Evolutionary conservation across 768 basidiomycete species (phyloP), one percentile per base, ranked within the genome.

Genomic region (Pleurotus djamor): DNA sequence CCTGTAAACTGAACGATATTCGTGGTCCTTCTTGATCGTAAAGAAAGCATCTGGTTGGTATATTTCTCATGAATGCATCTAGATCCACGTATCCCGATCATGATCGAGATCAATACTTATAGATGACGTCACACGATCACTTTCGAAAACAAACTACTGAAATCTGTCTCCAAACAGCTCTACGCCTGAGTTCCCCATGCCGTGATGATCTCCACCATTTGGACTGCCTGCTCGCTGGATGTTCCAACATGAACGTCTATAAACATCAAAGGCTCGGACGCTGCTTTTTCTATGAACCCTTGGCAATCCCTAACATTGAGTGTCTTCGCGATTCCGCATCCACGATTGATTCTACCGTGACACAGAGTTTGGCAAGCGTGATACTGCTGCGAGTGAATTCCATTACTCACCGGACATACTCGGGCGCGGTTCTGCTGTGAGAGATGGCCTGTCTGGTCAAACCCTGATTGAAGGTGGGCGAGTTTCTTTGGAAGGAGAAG

Each of bases 401-500:
- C 21, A 17, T 9, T 44, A 34, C n/a, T 8, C 45, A 58, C 56
- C 56, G 48, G n/a, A n/a, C 43, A 45, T 58, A 58, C 9, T 58
- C 47, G 6, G 4, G 21, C 17, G 38, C 16, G 12, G 38, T 14
- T 12, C 28, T 58, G 16, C 28, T 28, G 4, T 58, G 36, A 1
- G 56, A 34, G 16, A 58, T 45, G 4, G 7, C 21, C 21, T 28
- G 21, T 28, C 21, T 28, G 21, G 14, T 48, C 35, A 21, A 13
- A 44, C 14, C 14, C 32, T 33, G 14, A 58, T 28, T 14, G 56
- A 43, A 14, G 38, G 10, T 47, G 4, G 14, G 54, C 38, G n/a
- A 58, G 48, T n/a, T 43, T 14, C 45, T 32, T 47, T 58, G 56
- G 32, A 58, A 58, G 34, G 48, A 4, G 56, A 48, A 51, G 13